Evolutionary conservation across 208 protist species (phyloP).

Genomic region (Trypanosoma mega): DNA sequence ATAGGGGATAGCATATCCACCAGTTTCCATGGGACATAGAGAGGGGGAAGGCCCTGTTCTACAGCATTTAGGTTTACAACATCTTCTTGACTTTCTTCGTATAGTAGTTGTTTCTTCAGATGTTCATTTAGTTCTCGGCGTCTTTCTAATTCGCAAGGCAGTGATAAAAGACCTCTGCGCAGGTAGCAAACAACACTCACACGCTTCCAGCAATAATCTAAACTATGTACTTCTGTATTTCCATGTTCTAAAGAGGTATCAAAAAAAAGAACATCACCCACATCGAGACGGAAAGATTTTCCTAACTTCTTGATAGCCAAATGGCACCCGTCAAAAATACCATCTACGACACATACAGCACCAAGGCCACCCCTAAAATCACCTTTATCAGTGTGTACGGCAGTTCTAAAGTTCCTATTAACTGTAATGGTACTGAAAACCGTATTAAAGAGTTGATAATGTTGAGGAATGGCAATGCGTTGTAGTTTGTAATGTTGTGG

Average conservation of each 20-base stretch:
- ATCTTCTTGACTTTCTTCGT: conserved; percentile 19
- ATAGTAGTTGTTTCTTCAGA: conserved; percentile 32
- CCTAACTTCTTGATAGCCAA: conserved; percentile 75
- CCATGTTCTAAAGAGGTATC: conserved; percentile 87
- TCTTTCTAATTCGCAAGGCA: conserved; percentile 72
- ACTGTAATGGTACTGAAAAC: conserved; percentile 92
- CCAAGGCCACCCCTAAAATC: conserved; percentile 86
- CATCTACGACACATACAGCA: conserved; percentile 78
- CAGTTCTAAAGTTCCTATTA: conserved; percentile 88
- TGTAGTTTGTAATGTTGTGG: conserved; percentile 78
- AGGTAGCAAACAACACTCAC: conserved; percentile 88
- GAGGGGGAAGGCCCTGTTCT: conserved; percentile 42
- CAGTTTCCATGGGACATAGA: conserved; percentile 59
- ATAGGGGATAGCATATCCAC: conserved; percentile 48
- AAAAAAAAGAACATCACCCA: conserved; percentile 89
- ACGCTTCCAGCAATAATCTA: conserved; percentile 49
- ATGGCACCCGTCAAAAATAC: conserved; percentile 85
- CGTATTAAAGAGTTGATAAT: conserved; percentile 74
- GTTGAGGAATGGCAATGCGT: conserved; percentile 61
- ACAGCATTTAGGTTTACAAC: conserved; percentile 74
- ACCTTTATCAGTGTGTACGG: conserved; percentile 83
- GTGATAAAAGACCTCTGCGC: conserved; percentile 76
- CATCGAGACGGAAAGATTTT: conserved; percentile 68
- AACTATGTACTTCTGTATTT: conserved; percentile 79
- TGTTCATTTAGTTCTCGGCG: conserved; percentile 53